Evolutionary conservation across 371 early-diverging fungal species (phyloP).

Genomic region (Conidiobolus incongruus): DNA sequence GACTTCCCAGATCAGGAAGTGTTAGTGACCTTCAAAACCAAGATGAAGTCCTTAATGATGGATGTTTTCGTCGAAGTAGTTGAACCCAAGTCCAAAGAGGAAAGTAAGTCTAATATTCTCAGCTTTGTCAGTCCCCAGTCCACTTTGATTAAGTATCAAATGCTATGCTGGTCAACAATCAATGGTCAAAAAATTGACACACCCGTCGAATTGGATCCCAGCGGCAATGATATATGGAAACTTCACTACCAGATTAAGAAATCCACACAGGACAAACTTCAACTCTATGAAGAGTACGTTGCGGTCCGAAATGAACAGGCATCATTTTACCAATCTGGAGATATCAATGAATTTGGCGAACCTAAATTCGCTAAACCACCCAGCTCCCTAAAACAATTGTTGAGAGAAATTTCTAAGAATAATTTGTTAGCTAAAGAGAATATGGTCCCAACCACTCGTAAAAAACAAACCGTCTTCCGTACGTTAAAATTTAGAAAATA

Average conservation of each 20-base stretch:
- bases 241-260: constrained; percentile 7
- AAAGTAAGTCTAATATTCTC: constrained; percentile 1
- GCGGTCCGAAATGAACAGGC: constrained; percentile 10
- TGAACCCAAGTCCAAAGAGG: background rate
- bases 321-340: background rate
- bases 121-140: constrained; percentile 6
- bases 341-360: too few species aligned
- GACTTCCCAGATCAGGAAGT: constrained; percentile 27
- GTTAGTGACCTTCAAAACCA: constrained; percentile 16
- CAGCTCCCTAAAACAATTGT: too few species aligned
- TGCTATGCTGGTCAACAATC: constrained; percentile 9
- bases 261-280: background rate
- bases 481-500: too few species aligned
- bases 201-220: constrained; percentile 4
- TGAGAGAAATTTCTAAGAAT: too few species aligned
- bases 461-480: too few species aligned
- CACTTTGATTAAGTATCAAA: constrained; percentile 7
- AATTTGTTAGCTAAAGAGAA: too few species aligned
- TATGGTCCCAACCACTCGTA: too few species aligned
- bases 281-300: constrained; percentile 4
- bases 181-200: constrained; percentile 7
- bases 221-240: constrained; percentile 8
- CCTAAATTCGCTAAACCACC: too few species aligned
- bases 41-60: constrained; percentile 1
- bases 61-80: constrained; percentile 15